A percentile compares a stretch with the other conserved stretches of the same genome.
Conservation (phyloP, 2,329 filamentous ascomycete genomes). For the Fusarium aywerte region DNA sequence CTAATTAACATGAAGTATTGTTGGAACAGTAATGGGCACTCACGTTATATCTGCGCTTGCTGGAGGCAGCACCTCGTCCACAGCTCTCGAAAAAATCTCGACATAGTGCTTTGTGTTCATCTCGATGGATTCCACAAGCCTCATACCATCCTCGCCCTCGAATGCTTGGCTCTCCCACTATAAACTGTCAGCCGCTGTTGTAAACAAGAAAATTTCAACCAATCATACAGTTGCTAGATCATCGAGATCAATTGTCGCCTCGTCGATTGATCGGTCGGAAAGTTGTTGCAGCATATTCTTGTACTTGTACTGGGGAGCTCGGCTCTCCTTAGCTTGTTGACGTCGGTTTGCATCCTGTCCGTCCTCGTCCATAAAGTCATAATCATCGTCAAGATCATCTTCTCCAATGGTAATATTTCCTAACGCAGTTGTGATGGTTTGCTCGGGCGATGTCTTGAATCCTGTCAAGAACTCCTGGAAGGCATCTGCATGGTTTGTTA, state of each 20-base stretch:
- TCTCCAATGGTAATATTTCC: slow-evolving; percentile 87
- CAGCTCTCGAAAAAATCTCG: slow-evolving; percentile 86
- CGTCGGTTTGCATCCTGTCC: slow-evolving; percentile 67
- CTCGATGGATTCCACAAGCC: slow-evolving; percentile 85
- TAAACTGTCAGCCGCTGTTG: slow-evolving; percentile 32
- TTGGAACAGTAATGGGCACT: slow-evolving; percentile 43
- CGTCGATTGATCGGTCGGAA: slow-evolving; percentile 79
- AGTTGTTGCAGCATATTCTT: slow-evolving; percentile 87
- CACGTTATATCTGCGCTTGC: slow-evolving; percentile 82
- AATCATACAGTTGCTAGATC: slow-evolving; percentile 77
- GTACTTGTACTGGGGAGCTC: slow-evolving; percentile 82
- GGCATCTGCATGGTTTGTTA: slow-evolving; percentile 64
- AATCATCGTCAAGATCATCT: slow-evolving; percentile 86
- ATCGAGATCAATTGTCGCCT: slow-evolving; percentile 88
- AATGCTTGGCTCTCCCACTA: slow-evolving; percentile 78
- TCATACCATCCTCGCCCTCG: slow-evolving; percentile 67
- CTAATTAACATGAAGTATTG: slow-evolving; percentile 6
- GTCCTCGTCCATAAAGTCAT: slow-evolving; percentile 90
- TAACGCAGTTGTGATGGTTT: slow-evolving; percentile 81
- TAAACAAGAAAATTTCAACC: background rate
- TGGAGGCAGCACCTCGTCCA: slow-evolving; percentile 86
- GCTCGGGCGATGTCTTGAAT: slow-evolving; percentile 83
- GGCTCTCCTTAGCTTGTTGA: slow-evolving; percentile 60
- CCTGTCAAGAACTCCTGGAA: slow-evolving; percentile 89
- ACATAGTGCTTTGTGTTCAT: slow-evolving; percentile 95